phyloP scores from a whole-genome alignment of 305 asterid genomes.

The Solanum hybrid region DNA sequence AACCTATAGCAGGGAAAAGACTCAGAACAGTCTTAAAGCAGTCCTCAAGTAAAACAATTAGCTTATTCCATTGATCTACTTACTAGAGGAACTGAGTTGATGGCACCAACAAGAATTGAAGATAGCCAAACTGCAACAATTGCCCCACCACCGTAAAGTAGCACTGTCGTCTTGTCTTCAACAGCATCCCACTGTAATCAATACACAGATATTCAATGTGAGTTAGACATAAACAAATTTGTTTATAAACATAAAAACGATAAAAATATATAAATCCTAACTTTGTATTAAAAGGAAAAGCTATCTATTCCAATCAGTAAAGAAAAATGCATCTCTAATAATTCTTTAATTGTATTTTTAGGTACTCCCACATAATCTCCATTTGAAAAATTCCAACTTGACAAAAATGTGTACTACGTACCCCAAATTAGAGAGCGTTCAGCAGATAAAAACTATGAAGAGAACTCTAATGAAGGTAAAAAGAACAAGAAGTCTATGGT shows the following conservation, averaged over 20 bases:
- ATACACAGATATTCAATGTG: background rate
- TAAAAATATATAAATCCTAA: background rate
- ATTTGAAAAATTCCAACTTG: background rate
- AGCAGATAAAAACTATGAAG: background rate
- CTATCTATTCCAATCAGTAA: background rate
- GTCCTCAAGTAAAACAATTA: background rate
- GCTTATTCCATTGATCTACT: slow-evolving; percentile 15
- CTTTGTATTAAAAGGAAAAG: background rate
- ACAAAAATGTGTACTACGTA: background rate
- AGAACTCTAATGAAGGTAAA: background rate
- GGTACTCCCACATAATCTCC: background rate
- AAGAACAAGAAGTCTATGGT: background rate
- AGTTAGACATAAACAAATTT: background rate
- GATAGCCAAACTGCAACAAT: slow-evolving; percentile 70
- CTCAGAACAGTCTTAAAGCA: background rate
- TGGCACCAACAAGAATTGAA: slow-evolving; percentile 68
- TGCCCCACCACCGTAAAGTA: slow-evolving; percentile 58
- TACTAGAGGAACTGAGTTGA: slow-evolving; percentile 95
- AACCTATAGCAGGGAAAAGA: background rate
- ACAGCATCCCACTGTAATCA: slow-evolving; percentile 74
- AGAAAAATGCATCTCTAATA: background rate
- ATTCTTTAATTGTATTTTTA: background rate
- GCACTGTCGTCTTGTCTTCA: slow-evolving; percentile 63
- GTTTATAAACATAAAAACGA: background rate
- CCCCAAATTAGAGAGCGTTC: background rate